Base-by-base conservation (phyloP, 2,329 filamentous ascomycete species). In the Pseudogymnoascus destructans region DNA sequence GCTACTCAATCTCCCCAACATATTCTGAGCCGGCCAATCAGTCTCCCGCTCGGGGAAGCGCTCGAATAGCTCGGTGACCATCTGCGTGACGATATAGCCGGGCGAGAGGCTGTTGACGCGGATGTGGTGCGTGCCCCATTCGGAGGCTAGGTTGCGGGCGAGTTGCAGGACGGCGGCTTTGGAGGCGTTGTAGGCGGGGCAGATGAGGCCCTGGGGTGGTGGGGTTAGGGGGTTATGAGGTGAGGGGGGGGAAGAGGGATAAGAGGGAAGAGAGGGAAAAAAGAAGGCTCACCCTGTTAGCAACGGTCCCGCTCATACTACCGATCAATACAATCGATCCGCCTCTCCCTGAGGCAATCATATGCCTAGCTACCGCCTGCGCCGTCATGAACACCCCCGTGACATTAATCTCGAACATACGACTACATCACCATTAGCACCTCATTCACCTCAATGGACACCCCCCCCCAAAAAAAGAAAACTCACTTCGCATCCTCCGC, bases 361-460 rank as follows among this genome's bases (percentile, higher is more conserved):
- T 67, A 33, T 85, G 79, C 60, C 79, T 75, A 54, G 85, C 85
- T 23, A 84, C 80, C 57, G 84, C 82, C 71, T 86, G 84, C 61
- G 84, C 84, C 66, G 84, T 87, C 70, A 84, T 76, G 71, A 82
- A 84, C 19, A 79, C 80, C 17, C 85, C 86, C 17, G 78, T 86
- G 68, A 87, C 75, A 71, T 89, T 87, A 63, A 86, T 80, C 65
- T 82, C 74, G 66, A 89, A 76, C 70, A 89, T 84, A 70, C 82
- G 40, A 15, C 40, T 49, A 27, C 21, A n/a, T 11, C 19, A 4
- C n/a, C 17, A 6, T 49, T 77, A 64, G 80, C 75, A 72, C 25
- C 64, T 60, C 1, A 61, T 49, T 15, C 13, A n/a, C 11, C 10
- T 4, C 6, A 57, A 19, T 19, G 2, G 6, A 33, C 15, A 3